These are phyloP conservation scores for Trichoderma hamatum DNA, from an alignment of 2,329 filamentous ascomycete genomes.

Conservation along the genomic window DNA sequence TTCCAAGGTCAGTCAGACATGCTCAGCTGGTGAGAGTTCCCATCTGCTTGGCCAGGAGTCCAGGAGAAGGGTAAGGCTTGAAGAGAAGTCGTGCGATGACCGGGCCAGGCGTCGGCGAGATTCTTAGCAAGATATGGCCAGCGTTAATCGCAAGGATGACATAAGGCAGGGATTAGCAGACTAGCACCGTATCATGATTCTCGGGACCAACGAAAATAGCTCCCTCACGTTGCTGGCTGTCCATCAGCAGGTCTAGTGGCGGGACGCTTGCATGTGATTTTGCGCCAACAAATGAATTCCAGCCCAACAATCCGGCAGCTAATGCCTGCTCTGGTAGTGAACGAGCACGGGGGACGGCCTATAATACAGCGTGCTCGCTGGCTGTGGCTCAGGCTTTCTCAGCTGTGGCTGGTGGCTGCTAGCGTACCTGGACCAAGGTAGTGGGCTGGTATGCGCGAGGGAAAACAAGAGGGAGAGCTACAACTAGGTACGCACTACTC, in stretches of 20 bases:
- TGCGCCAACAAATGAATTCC: constrained; percentile 2
- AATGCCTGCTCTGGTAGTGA: background rate
- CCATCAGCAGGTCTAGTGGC: background rate
- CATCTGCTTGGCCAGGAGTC: constrained; percentile 9
- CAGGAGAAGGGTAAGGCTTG: background rate
- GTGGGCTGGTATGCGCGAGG: background rate
- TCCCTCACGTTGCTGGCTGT: background rate
- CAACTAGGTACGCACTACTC: constrained; percentile 3
- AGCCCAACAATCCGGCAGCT: constrained; percentile 5
- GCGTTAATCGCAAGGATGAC: constrained; percentile 27
- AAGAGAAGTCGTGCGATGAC: background rate
- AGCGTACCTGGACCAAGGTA: background rate
- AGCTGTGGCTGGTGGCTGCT: constrained; percentile 20
- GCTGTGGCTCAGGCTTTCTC: constrained; percentile 16
- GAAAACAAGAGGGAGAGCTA: background rate
- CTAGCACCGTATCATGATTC: background rate
- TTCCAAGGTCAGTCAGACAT: background rate
- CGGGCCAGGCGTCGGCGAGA: constrained; percentile 9
- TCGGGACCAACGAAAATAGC: background rate
- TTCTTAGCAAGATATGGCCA: background rate
- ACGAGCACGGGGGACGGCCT: background rate
- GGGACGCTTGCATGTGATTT: constrained; percentile 26
- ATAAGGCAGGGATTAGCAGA: constrained; percentile 21
- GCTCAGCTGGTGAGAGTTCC: background rate
- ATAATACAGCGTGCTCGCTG: background rate